Evolutionary conservation across 202 grass and related monocot genomes (phyloP), one percentile per base, ranked within the genome.

Genomic region (Panicum virgatum): DNA sequence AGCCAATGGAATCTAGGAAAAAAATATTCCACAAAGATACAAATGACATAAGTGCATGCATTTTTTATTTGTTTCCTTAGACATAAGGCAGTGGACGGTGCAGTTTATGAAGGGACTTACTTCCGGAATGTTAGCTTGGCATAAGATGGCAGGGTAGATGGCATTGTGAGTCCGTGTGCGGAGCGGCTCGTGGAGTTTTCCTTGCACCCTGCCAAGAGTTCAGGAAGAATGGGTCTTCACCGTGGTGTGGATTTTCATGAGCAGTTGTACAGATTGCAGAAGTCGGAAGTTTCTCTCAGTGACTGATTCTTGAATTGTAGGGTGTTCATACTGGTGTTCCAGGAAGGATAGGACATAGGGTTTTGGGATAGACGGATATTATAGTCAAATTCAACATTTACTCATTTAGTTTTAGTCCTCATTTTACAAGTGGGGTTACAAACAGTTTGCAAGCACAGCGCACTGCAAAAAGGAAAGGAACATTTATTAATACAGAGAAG

Each of bases 81-180:
- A n/a, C n/a, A n/a, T n/a, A n/a, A 94, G 72, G 92, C 92, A 1
- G 84, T 97, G 9, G 71, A 83, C 0, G 94, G 92, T 5, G 72
- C 90, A 12, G 65, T 89, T 10, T 93, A 94, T 42, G 84, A 93
- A 62, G 68, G 81, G 9, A 88, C 94, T 7, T 93, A 90, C 66
- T 86, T 98, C 69, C 84, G 82, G 80, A 98, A 98, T 46, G 68
- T 94, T 29, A 98, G 88, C 29, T 88, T 98, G 84, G 72, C 42
- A 78, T 80, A 51, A 75, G 66, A 22, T 70, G 58, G 72, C 81
- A 84, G 70, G n/a, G 36, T 15, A 57, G 62, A 53, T 98, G 92
- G 95, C 88, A 86, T 0, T 98, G 95, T 4, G 88, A 93, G 54
- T 91, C 87, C 13, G 76, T 94, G 2, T 72, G 65, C 9, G 95